These are phyloP conservation scores for Tetradesmus obliquus DNA, from an alignment of 139 green algal species.

Conservation along the genomic window DNA sequence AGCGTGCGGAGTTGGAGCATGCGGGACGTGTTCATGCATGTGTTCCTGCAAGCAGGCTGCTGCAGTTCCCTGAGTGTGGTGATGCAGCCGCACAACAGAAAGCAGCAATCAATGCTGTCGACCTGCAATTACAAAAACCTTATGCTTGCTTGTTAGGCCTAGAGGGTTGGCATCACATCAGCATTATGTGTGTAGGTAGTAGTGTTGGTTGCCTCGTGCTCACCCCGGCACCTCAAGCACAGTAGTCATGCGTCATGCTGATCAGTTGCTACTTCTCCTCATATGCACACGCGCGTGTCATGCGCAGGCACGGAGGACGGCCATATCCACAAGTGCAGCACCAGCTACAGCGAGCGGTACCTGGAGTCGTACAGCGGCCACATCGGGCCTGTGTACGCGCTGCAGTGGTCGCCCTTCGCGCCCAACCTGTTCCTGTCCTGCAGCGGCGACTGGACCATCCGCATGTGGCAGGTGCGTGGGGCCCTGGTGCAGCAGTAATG, in stretches of 20 bases:
- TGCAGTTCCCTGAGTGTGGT: not conserved
- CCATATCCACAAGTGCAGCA: conserved; percentile 87
- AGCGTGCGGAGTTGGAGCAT: not conserved
- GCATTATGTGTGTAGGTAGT: too few species aligned
- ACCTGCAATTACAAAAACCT: too few species aligned
- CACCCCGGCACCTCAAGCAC: not conserved
- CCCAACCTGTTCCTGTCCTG: conserved; percentile 78
- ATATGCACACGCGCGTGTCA: too few species aligned
- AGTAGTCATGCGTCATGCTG: not conserved
- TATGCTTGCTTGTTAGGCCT: too few species aligned
- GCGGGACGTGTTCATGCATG: not conserved
- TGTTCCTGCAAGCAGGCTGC: not conserved
- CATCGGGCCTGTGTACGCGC: conserved; percentile 80
- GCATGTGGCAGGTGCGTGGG: conserved; percentile 70
- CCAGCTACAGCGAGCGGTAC: conserved; percentile 87
- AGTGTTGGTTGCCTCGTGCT: too few species aligned
- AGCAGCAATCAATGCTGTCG: conserved; percentile 11
- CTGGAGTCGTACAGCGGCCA: conserved; percentile 84
- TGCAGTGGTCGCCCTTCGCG: conserved; percentile 84
- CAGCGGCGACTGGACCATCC: conserved; percentile 85
- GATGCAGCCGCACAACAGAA: not conserved
- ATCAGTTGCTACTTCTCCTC: not conserved
- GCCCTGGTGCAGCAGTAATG: too few species aligned
- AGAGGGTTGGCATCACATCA: too few species aligned
- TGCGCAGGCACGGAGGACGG: conserved; percentile 86